Conservation (phyloP, 2,329 filamentous ascomycete genomes). For the Pseudogymnoascus sp. region DNA sequence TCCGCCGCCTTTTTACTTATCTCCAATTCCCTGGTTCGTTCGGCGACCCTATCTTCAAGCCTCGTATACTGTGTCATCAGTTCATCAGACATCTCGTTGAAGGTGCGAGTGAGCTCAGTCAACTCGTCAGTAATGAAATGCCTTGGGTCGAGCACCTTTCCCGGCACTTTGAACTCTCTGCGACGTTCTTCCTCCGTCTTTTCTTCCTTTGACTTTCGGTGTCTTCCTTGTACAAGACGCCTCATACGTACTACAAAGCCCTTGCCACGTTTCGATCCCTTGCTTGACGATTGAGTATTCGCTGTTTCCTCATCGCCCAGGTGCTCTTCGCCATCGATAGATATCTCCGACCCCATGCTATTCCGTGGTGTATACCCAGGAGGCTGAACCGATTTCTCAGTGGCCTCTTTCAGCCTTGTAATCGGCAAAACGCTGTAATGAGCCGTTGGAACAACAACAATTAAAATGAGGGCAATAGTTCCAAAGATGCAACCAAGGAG, state of each 20-base stretch:
- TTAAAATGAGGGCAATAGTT: slow-evolving; percentile 62
- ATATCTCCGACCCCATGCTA: slow-evolving; percentile 24
- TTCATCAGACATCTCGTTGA: slow-evolving; percentile 92
- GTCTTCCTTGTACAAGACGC: slow-evolving; percentile 20
- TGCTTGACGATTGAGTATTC: slow-evolving; percentile 25
- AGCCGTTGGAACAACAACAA: slow-evolving; percentile 70
- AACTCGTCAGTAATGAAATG: slow-evolving; percentile 75
- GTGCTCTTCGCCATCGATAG: slow-evolving; percentile 21
- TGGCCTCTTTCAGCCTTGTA: slow-evolving; percentile 64
- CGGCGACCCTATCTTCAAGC: slow-evolving; percentile 75
- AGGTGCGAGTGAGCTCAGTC: slow-evolving; percentile 75
- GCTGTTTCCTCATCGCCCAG: slow-evolving; percentile 20
- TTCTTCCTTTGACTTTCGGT: slow-evolving; percentile 22
- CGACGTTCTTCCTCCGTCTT: slow-evolving; percentile 35
- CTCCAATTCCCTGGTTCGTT: slow-evolving; percentile 77
- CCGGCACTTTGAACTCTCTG: slow-evolving; percentile 69
- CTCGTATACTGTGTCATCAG: slow-evolving; percentile 77
- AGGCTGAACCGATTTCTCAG: slow-evolving; percentile 56
- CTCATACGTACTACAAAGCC: slow-evolving; percentile 25
- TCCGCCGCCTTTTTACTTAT: slow-evolving; percentile 87
- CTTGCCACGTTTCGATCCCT: slow-evolving; percentile 22
- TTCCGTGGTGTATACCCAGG: slow-evolving; percentile 27
- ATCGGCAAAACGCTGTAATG: slow-evolving; percentile 79
- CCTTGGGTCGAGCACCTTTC: slow-evolving; percentile 67
- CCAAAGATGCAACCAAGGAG: slow-evolving; percentile 80